phyloP scores from a whole-genome alignment of 2,329 filamentous ascomycete genomes.

The Claviceps humidiphila region DNA sequence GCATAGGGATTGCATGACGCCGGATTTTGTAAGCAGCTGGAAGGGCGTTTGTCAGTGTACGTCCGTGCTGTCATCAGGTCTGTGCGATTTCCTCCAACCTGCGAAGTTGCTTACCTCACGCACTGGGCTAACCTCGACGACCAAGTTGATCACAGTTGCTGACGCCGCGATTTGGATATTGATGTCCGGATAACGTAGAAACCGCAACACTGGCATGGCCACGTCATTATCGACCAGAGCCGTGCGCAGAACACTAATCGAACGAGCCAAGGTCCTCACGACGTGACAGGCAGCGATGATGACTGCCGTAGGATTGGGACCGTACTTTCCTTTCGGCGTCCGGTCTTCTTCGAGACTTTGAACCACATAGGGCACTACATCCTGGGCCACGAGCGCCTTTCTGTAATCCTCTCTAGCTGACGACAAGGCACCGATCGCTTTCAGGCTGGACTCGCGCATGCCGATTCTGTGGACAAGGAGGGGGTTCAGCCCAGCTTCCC shows the following conservation, averaged over 20 bases:
- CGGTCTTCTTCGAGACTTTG: slow-evolving; percentile 47
- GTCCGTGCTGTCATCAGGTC: no score
- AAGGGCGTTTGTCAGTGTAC: slow-evolving; percentile 8
- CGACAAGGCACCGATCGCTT: slow-evolving; percentile 69
- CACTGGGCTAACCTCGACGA: slow-evolving; percentile 84
- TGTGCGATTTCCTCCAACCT: no score
- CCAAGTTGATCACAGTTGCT: slow-evolving; percentile 69
- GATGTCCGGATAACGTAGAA: slow-evolving; percentile 61
- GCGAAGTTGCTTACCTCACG: slow-evolving; percentile 50
- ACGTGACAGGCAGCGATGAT: slow-evolving; percentile 77
- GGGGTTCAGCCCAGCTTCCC: slow-evolving; percentile 46
- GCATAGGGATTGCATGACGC: slow-evolving; percentile 65
- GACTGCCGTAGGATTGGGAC: slow-evolving; percentile 61
- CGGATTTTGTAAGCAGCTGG: slow-evolving; percentile 58
- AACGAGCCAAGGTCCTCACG: slow-evolving; percentile 69
- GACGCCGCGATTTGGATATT: slow-evolving; percentile 80
- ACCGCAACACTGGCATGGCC: slow-evolving; percentile 59
- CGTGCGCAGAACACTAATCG: slow-evolving; percentile 71
- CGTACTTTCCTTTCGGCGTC: slow-evolving; percentile 29
- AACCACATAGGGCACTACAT: slow-evolving; percentile 69
- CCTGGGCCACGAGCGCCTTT: slow-evolving; percentile 68
- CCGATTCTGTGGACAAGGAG: slow-evolving; percentile 55
- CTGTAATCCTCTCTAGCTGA: slow-evolving; percentile 73
- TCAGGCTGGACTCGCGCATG: slow-evolving; percentile 62
- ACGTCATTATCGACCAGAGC: slow-evolving; percentile 77